phyloP scores from a whole-genome alignment of 371 early-diverging fungal genomes.

The Gilbertella persicaria region DNA sequence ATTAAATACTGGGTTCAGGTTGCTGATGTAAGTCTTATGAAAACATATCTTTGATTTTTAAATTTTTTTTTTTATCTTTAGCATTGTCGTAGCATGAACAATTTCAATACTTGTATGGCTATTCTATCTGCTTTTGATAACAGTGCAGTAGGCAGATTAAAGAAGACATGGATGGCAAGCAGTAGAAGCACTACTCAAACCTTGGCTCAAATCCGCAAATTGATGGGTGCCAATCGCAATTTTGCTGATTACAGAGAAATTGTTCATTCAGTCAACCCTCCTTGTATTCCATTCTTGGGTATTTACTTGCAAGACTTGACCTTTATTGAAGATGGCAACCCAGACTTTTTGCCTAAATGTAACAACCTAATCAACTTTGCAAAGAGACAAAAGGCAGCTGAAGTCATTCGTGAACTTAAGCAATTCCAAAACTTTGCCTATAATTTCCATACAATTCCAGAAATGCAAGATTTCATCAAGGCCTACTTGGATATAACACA shows the following conservation, averaged over 20 bases:
- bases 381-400: conserved; percentile 83
- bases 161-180: conserved; percentile 79
- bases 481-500: conserved; percentile 51
- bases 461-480: conserved; percentile 80
- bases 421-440: conserved; percentile 88
- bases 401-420: conserved; percentile 86
- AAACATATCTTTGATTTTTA: conserved; percentile 1
- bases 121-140: conserved; percentile 87
- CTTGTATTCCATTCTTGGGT: conserved; percentile 91
- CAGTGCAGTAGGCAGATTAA: conserved; percentile 83
- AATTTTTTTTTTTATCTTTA: conserved; percentile 3
- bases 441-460: conserved; percentile 69
- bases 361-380: conserved; percentile 83
- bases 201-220: conserved; percentile 46
- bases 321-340: conserved; percentile 92
- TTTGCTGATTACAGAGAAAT: conserved; percentile 86
- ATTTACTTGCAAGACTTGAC: conserved; percentile 88
- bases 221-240: conserved; percentile 83
- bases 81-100: conserved; percentile 76
- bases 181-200: conserved; percentile 47
- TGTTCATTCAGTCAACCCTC: conserved; percentile 83
- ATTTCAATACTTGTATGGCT: conserved; percentile 89
- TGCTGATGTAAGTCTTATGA: conserved; percentile 63
- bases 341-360: conserved; percentile 66
- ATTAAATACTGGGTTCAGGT: conserved; percentile 84